These are phyloP conservation scores for Boletellus sp. DNA, from an alignment of 768 basidiomycete genomes.

Conservation along the genomic window DNA sequence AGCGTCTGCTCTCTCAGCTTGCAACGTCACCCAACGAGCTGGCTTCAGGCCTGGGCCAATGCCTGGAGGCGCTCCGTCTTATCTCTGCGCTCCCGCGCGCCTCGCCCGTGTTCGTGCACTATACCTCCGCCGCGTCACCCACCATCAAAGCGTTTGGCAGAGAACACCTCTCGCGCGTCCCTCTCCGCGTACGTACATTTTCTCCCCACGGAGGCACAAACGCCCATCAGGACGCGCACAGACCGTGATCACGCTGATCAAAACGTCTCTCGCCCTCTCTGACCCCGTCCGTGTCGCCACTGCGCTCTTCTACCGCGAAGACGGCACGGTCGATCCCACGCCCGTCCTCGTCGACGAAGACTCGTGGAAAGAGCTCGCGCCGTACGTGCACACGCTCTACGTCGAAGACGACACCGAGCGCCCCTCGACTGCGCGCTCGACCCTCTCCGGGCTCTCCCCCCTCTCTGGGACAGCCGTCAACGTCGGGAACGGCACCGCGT, in stretches of 20 bases:
- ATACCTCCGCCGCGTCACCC: constrained; percentile 13
- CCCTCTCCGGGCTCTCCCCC: constrained; percentile 6
- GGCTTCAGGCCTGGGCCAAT: constrained; percentile 31
- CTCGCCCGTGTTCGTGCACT: constrained; percentile 27
- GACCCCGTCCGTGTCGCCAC: constrained; percentile 18
- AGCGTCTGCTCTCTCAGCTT: constrained; percentile 30
- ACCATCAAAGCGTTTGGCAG: constrained; percentile 29
- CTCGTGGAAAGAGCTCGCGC: constrained; percentile 31
- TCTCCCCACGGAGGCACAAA: neutral
- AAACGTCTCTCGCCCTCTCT: constrained; percentile 17
- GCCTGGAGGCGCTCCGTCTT: constrained; percentile 32
- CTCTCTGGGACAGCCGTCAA: neutral
- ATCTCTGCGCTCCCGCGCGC: constrained; percentile 27
- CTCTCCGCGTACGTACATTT: constrained; percentile 26
- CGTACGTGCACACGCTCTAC: constrained; percentile 30
- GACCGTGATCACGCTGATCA: constrained; percentile 28
- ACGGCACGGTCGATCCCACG: constrained; percentile 25
- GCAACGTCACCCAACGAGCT: constrained; percentile 32
- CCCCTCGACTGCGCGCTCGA: constrained; percentile 8
- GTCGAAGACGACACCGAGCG: constrained; percentile 28
- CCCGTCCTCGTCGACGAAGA: constrained; percentile 28
- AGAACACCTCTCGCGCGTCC: constrained; percentile 30
- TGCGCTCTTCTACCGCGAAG: constrained; percentile 30
- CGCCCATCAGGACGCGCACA: neutral
- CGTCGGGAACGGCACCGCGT: neutral